A percentile compares a stretch with the other conserved stretches of the same genome.
phyloP scores from a whole-genome alignment of 768 basidiomycete genomes.

The Psilocybe cyanescens region DNA sequence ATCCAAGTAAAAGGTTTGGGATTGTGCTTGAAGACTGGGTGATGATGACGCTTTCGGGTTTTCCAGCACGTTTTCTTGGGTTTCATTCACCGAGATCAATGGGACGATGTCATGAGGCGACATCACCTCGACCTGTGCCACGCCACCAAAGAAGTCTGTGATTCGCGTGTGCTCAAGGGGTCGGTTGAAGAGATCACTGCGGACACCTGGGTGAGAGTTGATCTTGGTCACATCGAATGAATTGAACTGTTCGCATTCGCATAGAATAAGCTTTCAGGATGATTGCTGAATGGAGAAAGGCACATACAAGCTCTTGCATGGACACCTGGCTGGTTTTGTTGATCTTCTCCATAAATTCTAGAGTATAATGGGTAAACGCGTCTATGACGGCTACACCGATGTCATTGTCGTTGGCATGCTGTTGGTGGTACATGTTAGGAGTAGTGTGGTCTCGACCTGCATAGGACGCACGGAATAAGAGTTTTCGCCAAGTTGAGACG shows the following conservation, averaged over 20 bases:
- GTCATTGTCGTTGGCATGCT: slow-evolving; percentile 94
- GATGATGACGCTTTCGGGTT: slow-evolving; percentile 1
- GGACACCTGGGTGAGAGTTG: slow-evolving; percentile 87
- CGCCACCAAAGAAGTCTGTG: slow-evolving; percentile 90
- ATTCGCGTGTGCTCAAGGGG: slow-evolving; percentile 64
- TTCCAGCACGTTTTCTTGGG: slow-evolving; percentile 1
- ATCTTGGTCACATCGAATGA: slow-evolving; percentile 77
- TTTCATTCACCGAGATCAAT: not conserved
- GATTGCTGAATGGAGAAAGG: not conserved
- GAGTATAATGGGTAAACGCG: slow-evolving; percentile 88
- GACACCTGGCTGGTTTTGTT: slow-evolving; percentile 87
- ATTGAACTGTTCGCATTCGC: slow-evolving; percentile 63
- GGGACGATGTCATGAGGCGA: slow-evolving; percentile 14
- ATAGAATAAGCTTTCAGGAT: not conserved
- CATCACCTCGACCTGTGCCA: slow-evolving; percentile 77
- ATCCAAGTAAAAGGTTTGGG: not conserved
- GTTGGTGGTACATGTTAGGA: not conserved
- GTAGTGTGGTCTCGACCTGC: not conserved
- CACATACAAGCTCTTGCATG: slow-evolving; percentile 79
- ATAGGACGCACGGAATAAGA: slow-evolving; percentile 81
- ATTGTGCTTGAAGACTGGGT: not conserved
- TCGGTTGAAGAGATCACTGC: slow-evolving; percentile 78
- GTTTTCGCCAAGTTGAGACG: slow-evolving; percentile 81
- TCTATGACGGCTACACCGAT: slow-evolving; percentile 97
- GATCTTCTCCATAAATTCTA: slow-evolving; percentile 90